Evolutionary conservation across 116 monocot genomes (phyloP).

Genomic region (Posidonia oceanica): DNA sequence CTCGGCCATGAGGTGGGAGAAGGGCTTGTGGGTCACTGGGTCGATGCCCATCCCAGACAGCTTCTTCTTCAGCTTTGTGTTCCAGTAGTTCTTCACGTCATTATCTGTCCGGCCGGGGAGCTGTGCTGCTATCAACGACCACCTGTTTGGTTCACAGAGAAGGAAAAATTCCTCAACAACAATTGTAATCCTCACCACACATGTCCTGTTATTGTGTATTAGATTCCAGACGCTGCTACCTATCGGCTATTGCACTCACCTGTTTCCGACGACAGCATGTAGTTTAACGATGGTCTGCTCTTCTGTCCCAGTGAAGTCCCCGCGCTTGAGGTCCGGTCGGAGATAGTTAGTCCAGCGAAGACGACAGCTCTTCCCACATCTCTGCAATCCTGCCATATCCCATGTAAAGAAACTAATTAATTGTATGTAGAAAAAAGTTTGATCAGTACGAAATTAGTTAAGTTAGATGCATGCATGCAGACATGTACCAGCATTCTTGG

Average conservation of each 20-base stretch:
- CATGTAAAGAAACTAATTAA: not conserved
- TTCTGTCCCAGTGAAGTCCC: conserved; percentile 7
- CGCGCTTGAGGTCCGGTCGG: conserved; percentile 11
- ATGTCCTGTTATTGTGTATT: not conserved
- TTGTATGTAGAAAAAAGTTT: not conserved
- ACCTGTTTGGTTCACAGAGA: conserved; percentile 23
- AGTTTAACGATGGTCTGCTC: conserved; percentile 13
- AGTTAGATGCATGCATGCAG: not conserved
- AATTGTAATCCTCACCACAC: not conserved
- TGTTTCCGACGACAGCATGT: conserved; percentile 11
- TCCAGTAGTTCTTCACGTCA: conserved; percentile 98
- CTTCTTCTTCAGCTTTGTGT: conserved; percentile 98
- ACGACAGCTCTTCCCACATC: conserved; percentile 13
- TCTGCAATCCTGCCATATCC: conserved; percentile 5
- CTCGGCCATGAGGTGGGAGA: conserved; percentile 97
- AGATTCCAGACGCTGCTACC: too few relatives aligned
- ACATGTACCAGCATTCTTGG: conserved; percentile 78
- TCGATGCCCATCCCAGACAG: conserved; percentile 91
- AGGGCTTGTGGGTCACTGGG: conserved; percentile 93
- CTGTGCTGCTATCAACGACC: conserved; percentile 88
- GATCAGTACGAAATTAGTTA: too few relatives aligned
- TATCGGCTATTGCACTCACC: not conserved
- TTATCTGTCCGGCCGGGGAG: conserved; percentile 90
- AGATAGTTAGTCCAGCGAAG: conserved; percentile 14
- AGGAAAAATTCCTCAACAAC: not conserved